A percentile compares a stretch with the other conserved stretches of the same genome.
Evolutionary conservation across 1,284 basidiomycete species (phyloP).

Genomic region (Rhodotorula glutinis): DNA sequence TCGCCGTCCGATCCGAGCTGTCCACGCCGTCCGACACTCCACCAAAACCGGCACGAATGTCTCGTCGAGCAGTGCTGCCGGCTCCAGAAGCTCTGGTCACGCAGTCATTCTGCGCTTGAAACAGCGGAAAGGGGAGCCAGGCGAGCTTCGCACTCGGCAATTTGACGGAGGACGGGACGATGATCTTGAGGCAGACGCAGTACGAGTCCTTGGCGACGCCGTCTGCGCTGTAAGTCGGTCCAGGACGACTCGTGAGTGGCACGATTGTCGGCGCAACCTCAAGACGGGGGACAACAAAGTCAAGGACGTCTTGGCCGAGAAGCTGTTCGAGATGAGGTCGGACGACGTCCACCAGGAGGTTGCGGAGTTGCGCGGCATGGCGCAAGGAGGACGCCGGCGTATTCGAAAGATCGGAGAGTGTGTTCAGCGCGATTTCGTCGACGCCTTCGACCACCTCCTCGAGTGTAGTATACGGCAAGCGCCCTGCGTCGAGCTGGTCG

Average conservation of each 20-base stretch:
- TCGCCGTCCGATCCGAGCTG: neutral
- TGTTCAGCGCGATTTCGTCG: slow-evolving; percentile 16
- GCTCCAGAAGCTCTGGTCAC: slow-evolving; percentile 39
- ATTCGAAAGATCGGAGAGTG: slow-evolving; percentile 22
- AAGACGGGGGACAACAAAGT: slow-evolving; percentile 25
- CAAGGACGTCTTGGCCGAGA: slow-evolving; percentile 11
- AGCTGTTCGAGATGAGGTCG: slow-evolving; percentile 25
- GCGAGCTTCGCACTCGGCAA: slow-evolving; percentile 47
- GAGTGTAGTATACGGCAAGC: slow-evolving; percentile 8
- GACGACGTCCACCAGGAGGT: slow-evolving; percentile 17
- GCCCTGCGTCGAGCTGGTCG: neutral
- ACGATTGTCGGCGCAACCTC: slow-evolving; percentile 32
- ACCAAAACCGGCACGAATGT: no score
- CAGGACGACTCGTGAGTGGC: slow-evolving; percentile 38
- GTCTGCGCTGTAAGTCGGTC: slow-evolving; percentile 28
- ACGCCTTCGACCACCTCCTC: slow-evolving; percentile 14
- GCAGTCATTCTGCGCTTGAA: slow-evolving; percentile 51
- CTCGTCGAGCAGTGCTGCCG: no score
- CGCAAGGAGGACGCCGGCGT: slow-evolving; percentile 27
- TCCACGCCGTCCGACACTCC: no score
- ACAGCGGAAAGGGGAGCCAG: slow-evolving; percentile 52
- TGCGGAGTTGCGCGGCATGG: slow-evolving; percentile 39
- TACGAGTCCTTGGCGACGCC: slow-evolving; percentile 45
- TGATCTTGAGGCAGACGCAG: slow-evolving; percentile 51
- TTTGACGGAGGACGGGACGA: slow-evolving; percentile 50